phyloP scores from a whole-genome alignment of 306 rosid species.

The Nissolia schottii region DNA sequence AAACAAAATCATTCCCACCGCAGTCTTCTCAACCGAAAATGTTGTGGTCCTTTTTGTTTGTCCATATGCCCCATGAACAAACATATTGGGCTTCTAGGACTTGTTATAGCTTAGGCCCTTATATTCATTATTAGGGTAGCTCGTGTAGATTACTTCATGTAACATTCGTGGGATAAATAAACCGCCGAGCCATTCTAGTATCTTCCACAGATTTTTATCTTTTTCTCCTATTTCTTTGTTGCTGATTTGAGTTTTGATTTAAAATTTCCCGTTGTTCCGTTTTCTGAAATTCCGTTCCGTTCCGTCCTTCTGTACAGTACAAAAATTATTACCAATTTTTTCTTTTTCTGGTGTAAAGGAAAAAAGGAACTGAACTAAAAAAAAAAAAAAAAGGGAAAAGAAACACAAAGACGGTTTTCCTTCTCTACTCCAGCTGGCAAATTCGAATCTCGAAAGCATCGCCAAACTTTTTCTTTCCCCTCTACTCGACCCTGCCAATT shows the following conservation, averaged over 20 bases:
- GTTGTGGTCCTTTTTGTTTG: constrained; percentile 7
- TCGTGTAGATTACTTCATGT: not conserved
- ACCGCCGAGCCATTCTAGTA: not conserved
- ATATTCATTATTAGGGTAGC: too few relatives aligned
- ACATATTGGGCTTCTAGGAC: not conserved
- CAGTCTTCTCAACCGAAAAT: constrained; percentile 18
- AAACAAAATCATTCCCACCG: not conserved
- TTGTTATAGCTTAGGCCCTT: not conserved
- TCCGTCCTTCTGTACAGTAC: constrained; percentile 39
- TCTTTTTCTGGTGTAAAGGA: not conserved
- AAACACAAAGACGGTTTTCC: not conserved
- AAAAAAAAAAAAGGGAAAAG: not conserved
- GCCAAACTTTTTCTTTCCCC: too few relatives aligned
- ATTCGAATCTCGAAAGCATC: too few relatives aligned
- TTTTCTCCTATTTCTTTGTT: not conserved
- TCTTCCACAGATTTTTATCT: not conserved
- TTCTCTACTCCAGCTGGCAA: too few relatives aligned
- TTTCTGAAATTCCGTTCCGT: constrained; percentile 10
- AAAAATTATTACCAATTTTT: constrained; percentile 30
- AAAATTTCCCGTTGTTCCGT: not conserved
- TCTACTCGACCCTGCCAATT: constrained; percentile 45
- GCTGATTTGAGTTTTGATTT: not conserved
- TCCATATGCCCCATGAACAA: not conserved
- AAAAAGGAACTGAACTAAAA: not conserved
- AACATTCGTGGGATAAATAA: not conserved